A percentile compares a stretch with the other conserved stretches of the same genome.
These are phyloP conservation scores for Nakazawaea molendinolei DNA, from an alignment of 805 yeast species.

Conservation along the genomic window DNA sequence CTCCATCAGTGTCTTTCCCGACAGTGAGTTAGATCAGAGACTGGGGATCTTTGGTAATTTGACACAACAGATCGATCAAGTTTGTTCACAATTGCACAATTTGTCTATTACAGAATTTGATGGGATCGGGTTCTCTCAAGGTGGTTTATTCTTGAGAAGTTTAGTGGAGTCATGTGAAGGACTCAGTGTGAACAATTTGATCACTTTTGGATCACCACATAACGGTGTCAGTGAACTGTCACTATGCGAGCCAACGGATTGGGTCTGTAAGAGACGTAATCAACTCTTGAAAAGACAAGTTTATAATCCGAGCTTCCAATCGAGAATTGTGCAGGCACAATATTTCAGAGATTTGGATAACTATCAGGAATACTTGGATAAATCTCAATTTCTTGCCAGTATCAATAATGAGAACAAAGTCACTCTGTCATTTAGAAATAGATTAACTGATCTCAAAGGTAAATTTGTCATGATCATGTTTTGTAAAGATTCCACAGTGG, in stretches of 20 bases:
- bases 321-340: constrained; percentile 61
- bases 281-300: constrained; percentile 49
- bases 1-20: constrained; percentile 44
- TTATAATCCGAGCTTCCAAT: constrained; percentile 53
- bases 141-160: constrained; percentile 73
- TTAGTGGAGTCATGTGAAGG: constrained; percentile 51
- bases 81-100: constrained; percentile 44
- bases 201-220: constrained; percentile 81
- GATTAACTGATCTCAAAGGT: constrained; percentile 25
- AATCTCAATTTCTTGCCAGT: constrained; percentile 55
- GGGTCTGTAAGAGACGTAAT: constrained; percentile 55
- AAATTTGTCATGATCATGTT: constrained; percentile 56
- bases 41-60: constrained; percentile 55
- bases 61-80: constrained; percentile 44
- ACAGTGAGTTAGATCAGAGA: constrained; percentile 45
- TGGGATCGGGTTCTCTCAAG: constrained; percentile 77
- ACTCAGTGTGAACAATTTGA: constrained; percentile 38
- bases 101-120: constrained; percentile 55
- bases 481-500: constrained; percentile 55
- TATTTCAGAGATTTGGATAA: constrained; percentile 60
- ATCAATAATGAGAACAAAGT: constrained; percentile 52
- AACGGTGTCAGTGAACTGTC: constrained; percentile 70
- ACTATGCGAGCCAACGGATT: constrained; percentile 43
- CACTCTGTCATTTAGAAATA: constrained; percentile 2
- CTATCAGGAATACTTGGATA: constrained; percentile 45